Evolutionary conservation across 495 filamentous ascomycete species (phyloP), one percentile per base, ranked within the genome.

Genomic region (Aspergillus taichungensis): DNA sequence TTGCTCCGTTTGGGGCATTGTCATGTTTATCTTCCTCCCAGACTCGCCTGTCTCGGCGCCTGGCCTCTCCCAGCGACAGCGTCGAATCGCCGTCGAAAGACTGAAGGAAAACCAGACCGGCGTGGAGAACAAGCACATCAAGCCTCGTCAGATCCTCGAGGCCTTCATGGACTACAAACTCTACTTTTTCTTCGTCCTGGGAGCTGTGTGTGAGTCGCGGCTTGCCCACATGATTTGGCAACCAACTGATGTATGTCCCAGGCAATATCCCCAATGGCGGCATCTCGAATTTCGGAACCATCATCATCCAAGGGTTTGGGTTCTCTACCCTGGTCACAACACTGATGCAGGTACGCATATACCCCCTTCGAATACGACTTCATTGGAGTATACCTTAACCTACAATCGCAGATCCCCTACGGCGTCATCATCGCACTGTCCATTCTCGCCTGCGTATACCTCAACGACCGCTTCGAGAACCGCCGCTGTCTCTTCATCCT

Each of bases 101-200:
- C 60, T 83, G 8, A 64, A 77, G 18, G 67, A 70, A 9, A 82
- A 84, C 42, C 77, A 80, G 49, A 83, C 79, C 0, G 80, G 80
- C 35, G 67, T 83, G n/a, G 79, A 83, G 63, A 83, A 82, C 45
- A 75, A 78, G 38, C 64, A 72, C 44, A 54, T 85, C 38, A 83
- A 83, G 54, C 60, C 55, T 8, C 68, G 67, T 36, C 82, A 85
- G 55, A 64, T 82, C 6, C 47, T 50, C 3, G 82, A 85, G 46
- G 76, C 78, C 7, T 63, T 76, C 32, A 46, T 64, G 14, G 82
- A 85, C 49, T 64, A 75, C 36, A 85, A 84, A 53, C 60, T 80
- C 6, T 82, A 79, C 60, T 69, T 84, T 9, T 74, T 85, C 38
- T 78, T 77, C 28, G 47, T 76, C 12, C 69, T 84, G 50, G 83